These are phyloP conservation scores for Haberlea rhodopensis DNA, from an alignment of 257 asterid genomes.

Conservation along the genomic window DNA sequence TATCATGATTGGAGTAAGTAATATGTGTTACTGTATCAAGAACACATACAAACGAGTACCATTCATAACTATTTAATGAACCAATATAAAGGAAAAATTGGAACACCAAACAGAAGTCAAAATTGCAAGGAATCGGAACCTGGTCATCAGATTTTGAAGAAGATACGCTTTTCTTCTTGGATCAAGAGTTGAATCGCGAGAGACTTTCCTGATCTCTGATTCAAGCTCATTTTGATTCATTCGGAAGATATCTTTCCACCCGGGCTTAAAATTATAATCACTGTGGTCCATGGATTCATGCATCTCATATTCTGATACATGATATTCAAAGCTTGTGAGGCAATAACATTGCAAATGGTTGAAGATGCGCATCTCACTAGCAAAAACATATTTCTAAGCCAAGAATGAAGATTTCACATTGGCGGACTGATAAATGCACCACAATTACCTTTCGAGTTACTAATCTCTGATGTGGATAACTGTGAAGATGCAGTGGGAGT, in stretches of 20 bases:
- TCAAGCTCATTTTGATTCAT: constrained; percentile 99
- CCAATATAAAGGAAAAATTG: too few species aligned
- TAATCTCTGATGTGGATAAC: constrained; percentile 47
- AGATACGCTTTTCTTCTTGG: constrained; percentile 96
- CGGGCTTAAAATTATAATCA: constrained; percentile 86
- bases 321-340: constrained; percentile 4
- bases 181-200: constrained; percentile 91
- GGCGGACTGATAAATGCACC: constrained; percentile 1
- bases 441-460: constrained; percentile 54
- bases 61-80: too few species aligned
- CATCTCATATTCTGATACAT: constrained; percentile 48
- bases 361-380: constrained; percentile 15
- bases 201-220: constrained; percentile 91
- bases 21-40: background rate
- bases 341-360: background rate
- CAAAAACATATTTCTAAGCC: constrained; percentile 9
- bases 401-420: constrained; percentile 1
- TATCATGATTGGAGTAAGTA: background rate
- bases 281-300: constrained; percentile 72
- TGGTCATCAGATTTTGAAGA: constrained; percentile 91
- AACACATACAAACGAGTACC: too few species aligned
- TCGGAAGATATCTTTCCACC: constrained; percentile 94
- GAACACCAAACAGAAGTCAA: constrained; percentile 3
- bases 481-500: constrained; percentile 44
- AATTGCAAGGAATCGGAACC: constrained; percentile 41